Conservation (phyloP, 495 filamentous ascomycete genomes). For the Penicillium longicatenatum region DNA sequence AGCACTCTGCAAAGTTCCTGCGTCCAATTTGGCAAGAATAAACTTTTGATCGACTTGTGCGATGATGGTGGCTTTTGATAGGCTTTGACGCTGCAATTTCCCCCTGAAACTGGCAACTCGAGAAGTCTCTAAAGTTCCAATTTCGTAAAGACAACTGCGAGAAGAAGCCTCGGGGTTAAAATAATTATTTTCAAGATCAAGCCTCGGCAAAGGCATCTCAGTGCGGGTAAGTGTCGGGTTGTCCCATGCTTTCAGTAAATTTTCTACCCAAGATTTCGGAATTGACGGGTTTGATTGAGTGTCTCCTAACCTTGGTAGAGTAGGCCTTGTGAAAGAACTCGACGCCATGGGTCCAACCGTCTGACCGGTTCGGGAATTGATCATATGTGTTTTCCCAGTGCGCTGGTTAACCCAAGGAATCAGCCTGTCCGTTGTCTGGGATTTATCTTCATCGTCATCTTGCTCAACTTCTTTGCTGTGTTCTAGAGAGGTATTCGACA, state of each 20-base stretch:
- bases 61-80: constrained; percentile 67
- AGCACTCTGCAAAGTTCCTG: constrained; percentile 1
- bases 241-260: constrained; percentile 51
- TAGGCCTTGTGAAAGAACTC: not conserved
- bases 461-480: not conserved
- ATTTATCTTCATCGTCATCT: not conserved
- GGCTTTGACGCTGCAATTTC: constrained; percentile 65
- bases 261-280: constrained; percentile 39
- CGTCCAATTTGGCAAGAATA: constrained; percentile 65
- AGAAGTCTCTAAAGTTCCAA: constrained; percentile 15
- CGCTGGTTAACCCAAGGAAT: constrained; percentile 69
- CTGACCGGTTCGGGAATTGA: constrained; percentile 66
- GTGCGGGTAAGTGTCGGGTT: constrained; percentile 62
- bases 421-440: constrained; percentile 29
- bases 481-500: not conserved
- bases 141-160: constrained; percentile 15
- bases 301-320: not conserved
- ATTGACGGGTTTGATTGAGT: not conserved
- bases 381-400: constrained; percentile 57
- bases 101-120: constrained; percentile 40
- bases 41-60: constrained; percentile 90
- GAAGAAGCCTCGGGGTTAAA: not conserved
- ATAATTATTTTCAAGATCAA: constrained; percentile 19
- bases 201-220: constrained; percentile 50
- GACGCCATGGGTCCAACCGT: constrained; percentile 27